A percentile compares a stretch with the other conserved stretches of the same genome.
Evolutionary conservation across 2,329 filamentous ascomycete genomes (phyloP).

Genomic region (Emergomyces pasteurianus): DNA sequence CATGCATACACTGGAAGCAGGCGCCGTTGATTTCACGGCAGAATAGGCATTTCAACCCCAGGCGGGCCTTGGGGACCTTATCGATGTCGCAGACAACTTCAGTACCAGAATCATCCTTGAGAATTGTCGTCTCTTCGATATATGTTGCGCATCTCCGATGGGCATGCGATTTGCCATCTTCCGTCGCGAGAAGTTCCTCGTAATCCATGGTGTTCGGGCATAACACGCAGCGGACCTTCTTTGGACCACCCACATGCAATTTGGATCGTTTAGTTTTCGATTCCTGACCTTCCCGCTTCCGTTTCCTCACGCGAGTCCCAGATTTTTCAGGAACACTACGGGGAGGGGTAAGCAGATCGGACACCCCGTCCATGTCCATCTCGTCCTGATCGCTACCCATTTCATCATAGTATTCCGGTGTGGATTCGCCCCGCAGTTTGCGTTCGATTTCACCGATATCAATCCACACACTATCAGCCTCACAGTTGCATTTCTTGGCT

Average conservation of each 20-base stretch:
- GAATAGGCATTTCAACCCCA: conserved; percentile 88
- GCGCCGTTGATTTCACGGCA: conserved; percentile 91
- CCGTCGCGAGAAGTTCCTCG: conserved; percentile 72
- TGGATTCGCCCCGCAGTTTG: conserved; percentile 73
- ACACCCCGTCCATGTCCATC: conserved; percentile 44
- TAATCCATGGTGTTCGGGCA: conserved; percentile 83
- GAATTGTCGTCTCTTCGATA: conserved; percentile 82
- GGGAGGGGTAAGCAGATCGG: conserved; percentile 67
- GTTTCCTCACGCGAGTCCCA: conserved; percentile 52
- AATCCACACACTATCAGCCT: conserved; percentile 96
- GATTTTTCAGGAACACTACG: conserved; percentile 59
- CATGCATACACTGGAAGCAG: conserved; percentile 91
- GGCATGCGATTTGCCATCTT: conserved; percentile 67
- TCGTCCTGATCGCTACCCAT: conserved; percentile 50
- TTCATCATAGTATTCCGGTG: conserved; percentile 37
- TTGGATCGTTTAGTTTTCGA: conserved; percentile 66
- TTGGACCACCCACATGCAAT: conserved; percentile 58
- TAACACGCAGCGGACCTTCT: conserved; percentile 72
- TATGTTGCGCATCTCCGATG: conserved; percentile 85
- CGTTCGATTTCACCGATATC: conserved; percentile 93
- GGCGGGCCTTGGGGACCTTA: conserved; percentile 72
- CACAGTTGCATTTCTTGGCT: conserved; percentile 93
- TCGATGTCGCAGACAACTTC: conserved; percentile 68
- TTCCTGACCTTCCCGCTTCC: conserved; percentile 47
- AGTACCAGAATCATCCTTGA: conserved; percentile 51